Conservation (phyloP, 768 basidiomycete genomes). For the Russula vinacea region DNA sequence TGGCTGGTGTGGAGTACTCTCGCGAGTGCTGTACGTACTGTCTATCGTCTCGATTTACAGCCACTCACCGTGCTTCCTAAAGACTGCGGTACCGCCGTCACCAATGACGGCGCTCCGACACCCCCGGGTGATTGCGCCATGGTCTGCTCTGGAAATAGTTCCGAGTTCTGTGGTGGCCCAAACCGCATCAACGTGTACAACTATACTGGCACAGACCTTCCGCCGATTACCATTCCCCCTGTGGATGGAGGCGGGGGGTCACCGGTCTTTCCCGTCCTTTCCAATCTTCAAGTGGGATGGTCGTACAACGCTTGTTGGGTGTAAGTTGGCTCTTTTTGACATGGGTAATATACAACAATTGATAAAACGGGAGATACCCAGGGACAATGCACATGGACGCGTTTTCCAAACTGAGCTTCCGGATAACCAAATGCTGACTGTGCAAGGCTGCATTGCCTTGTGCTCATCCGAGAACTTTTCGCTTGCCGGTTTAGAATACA, state of each 20-base stretch:
- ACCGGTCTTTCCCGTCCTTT: slow-evolving; percentile 22
- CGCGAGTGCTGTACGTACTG: slow-evolving; percentile 50
- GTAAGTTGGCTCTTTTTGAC: slow-evolving; percentile 32
- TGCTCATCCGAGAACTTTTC: slow-evolving; percentile 59
- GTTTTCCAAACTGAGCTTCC: slow-evolving; percentile 47
- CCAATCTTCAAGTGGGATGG: slow-evolving; percentile 23
- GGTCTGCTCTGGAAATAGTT: slow-evolving; percentile 58
- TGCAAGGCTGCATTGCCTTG: slow-evolving; percentile 57
- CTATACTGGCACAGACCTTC: slow-evolving; percentile 59
- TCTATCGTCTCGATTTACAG: neutral
- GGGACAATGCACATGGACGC: slow-evolving; percentile 63
- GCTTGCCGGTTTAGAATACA: slow-evolving; percentile 68
- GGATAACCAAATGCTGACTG: slow-evolving; percentile 46
- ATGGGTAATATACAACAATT: neutral
- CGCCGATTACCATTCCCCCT: slow-evolving; percentile 28
- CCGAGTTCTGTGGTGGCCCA: slow-evolving; percentile 73
- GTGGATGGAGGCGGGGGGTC: neutral
- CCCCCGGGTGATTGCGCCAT: slow-evolving; percentile 59
- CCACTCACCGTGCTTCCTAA: neutral
- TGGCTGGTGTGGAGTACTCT: slow-evolving; percentile 43
- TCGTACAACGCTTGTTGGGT: slow-evolving; percentile 48
- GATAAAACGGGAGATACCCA: slow-evolving; percentile 19
- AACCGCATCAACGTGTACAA: slow-evolving; percentile 65
- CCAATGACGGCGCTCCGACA: slow-evolving; percentile 47
- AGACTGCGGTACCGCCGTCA: slow-evolving; percentile 52